phyloP scores from a whole-genome alignment of 176 grass and related monocot genomes.

The Paspalum notatum region DNA sequence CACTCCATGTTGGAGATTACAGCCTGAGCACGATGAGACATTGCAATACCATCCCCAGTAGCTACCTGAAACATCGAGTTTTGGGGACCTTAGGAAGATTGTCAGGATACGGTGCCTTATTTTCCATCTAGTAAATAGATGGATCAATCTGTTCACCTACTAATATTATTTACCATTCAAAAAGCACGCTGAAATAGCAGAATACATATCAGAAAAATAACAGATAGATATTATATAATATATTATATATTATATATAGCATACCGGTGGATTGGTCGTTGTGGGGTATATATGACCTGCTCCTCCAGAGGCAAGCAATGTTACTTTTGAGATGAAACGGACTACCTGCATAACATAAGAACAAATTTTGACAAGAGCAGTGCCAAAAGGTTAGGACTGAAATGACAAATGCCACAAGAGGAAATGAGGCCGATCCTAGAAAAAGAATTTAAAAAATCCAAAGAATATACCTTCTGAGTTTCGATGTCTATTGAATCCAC shows the following conservation, averaged over 20 bases:
- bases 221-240: slow-evolving; percentile 1
- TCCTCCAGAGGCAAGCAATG: slow-evolving; percentile 90
- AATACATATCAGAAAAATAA: neutral
- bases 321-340: slow-evolving; percentile 93
- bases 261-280: slow-evolving; percentile 96
- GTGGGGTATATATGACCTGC: slow-evolving; percentile 93
- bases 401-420: slow-evolving; percentile 22
- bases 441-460: slow-evolving; percentile 24
- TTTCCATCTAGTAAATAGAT: slow-evolving; percentile 20
- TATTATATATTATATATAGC: slow-evolving; percentile 8
- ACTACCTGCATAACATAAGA: slow-evolving; percentile 61
- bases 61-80: slow-evolving; percentile 70
- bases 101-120: slow-evolving; percentile 12
- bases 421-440: slow-evolving; percentile 4
- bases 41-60: slow-evolving; percentile 97
- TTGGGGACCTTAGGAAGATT: slow-evolving; percentile 19
- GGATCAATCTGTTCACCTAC: neutral
- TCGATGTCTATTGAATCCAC: slow-evolving; percentile 84
- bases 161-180: neutral
- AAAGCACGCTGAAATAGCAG: slow-evolving; percentile 5
- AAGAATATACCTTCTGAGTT: slow-evolving; percentile 68
- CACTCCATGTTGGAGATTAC: slow-evolving; percentile 99
- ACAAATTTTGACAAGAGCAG: slow-evolving; percentile 20
- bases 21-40: slow-evolving; percentile 89
- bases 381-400: slow-evolving; percentile 4